Evolutionary conservation across 208 protist species (phyloP), one percentile per base, ranked within the genome.

Genomic region (Trypanosomatidae sp.): DNA sequence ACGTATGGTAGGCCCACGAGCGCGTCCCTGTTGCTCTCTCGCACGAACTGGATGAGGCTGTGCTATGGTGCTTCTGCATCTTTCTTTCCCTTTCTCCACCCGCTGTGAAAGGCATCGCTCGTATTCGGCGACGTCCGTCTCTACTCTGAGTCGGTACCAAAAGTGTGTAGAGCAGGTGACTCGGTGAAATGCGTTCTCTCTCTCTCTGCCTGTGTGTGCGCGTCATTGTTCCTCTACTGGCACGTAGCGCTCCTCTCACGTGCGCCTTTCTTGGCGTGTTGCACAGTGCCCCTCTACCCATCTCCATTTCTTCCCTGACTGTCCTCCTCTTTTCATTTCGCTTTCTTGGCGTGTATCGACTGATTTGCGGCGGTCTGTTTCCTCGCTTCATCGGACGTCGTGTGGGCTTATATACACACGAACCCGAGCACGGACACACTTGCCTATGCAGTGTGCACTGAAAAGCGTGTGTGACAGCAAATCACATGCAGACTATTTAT

Each of bases 81-180:
- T 52, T 67, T 15, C n/a, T 22, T 33, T 66, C 36, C 67, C 58
- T 50, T 41, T 67, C 9, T 65, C 33, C 62, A 28, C 59, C n/a
- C 43, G 53, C 13, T 55, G 3, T 59, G 53, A 30, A 59, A 10
- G 25, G 12, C 25, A 12, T 22, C 2, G 53, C 25, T 59, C 22
- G 53, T 33, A 2, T 12, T 17, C 22, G 25, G 25, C 22, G 53
- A 7, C 25, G 25, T 33, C 12, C 25, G 28, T 25, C 53, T 59
- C n/a, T 10, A 58, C 25, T 25, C 25, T 19, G 22, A 33, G 53
- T 17, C 53, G 10, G 10, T 25, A 13, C 12, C 53, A 36, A 59
- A 13, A 12, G 22, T 59, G 22, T 59, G 25, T 13, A 33, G 53
- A 25, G 22, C 1, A 59, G 25, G 2, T 13, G 22, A 10, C 53